These are phyloP conservation scores for Coelastrella sp. DNA, from an alignment of 139 green algal genomes.

Conservation along the genomic window DNA sequence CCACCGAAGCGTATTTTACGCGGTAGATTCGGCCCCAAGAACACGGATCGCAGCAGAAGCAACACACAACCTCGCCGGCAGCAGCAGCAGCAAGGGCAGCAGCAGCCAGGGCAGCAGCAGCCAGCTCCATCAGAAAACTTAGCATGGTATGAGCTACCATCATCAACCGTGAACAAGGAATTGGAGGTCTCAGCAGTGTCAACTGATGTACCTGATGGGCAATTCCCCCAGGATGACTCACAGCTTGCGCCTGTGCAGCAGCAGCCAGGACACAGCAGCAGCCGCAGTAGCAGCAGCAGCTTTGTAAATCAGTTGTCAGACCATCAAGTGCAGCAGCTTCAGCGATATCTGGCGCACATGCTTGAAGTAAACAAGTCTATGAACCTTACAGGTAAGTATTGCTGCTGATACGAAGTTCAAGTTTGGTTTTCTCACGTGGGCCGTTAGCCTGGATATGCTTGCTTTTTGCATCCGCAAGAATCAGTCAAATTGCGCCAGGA, in stretches of 20 bases:
- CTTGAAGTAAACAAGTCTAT: conserved; percentile 80
- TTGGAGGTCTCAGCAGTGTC: background rate
- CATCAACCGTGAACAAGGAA: background rate
- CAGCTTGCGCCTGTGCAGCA: background rate
- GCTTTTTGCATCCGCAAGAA: no score
- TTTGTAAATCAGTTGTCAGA: background rate
- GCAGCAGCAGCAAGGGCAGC: conserved; percentile 4
- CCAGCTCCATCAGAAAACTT: background rate
- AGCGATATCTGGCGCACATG: conserved; percentile 74
- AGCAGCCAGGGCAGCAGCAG: background rate
- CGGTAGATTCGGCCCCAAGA: no score
- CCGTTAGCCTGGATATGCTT: no score
- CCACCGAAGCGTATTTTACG: no score
- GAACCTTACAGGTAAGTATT: conserved; percentile 82
- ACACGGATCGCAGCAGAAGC: no score
- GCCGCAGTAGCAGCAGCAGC: conserved; percentile 29
- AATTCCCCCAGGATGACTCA: background rate
- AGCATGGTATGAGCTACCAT: background rate
- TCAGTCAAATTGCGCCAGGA: no score
- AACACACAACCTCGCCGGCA: background rate
- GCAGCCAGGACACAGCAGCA: background rate
- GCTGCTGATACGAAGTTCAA: no score
- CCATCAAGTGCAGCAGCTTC: conserved; percentile 26
- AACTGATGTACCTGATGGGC: no score
- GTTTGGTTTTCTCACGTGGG: no score